Evolutionary conservation across 768 basidiomycete genomes (phyloP).

Genomic region (Rhizopogon rudus): DNA sequence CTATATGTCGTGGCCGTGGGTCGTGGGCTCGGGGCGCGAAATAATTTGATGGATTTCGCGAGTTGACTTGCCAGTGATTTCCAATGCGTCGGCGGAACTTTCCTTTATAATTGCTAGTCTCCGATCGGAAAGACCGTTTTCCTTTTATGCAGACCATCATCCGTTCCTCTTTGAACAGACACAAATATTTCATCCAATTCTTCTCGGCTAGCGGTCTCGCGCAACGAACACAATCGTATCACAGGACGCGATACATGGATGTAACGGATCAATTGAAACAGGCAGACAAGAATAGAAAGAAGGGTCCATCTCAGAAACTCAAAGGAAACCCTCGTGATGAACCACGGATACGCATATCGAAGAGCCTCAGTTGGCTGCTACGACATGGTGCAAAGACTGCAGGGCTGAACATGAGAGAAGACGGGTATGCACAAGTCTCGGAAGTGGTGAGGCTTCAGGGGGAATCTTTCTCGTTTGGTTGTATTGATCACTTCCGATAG

Average conservation of each 20-base stretch:
- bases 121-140: too few species aligned
- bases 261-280: slow-evolving; percentile 6
- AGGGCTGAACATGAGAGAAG: slow-evolving; percentile 67
- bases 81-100: not conserved
- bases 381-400: slow-evolving; percentile 83
- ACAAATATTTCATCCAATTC: not conserved
- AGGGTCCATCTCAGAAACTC: slow-evolving; percentile 34
- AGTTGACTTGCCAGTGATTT: not conserved
- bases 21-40: slow-evolving; percentile 4
- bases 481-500: slow-evolving; percentile 33
- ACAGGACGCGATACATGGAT: not conserved
- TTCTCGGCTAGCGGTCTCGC: not conserved
- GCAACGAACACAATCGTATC: not conserved
- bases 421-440: slow-evolving; percentile 79
- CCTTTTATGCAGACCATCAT: slow-evolving; percentile 9
- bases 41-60: slow-evolving; percentile 1
- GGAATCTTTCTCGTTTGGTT: not conserved
- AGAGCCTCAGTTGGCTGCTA: slow-evolving; percentile 88
- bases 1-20: not conserved
- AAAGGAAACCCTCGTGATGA: slow-evolving; percentile 61
- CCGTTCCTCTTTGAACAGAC: not conserved
- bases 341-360: slow-evolving; percentile 69
- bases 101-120: not conserved
- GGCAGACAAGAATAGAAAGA: slow-evolving; percentile 5
- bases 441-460: slow-evolving; percentile 65